phyloP scores from a whole-genome alignment of 2,329 filamentous ascomycete species.

The Cladophialophora exuberans region DNA sequence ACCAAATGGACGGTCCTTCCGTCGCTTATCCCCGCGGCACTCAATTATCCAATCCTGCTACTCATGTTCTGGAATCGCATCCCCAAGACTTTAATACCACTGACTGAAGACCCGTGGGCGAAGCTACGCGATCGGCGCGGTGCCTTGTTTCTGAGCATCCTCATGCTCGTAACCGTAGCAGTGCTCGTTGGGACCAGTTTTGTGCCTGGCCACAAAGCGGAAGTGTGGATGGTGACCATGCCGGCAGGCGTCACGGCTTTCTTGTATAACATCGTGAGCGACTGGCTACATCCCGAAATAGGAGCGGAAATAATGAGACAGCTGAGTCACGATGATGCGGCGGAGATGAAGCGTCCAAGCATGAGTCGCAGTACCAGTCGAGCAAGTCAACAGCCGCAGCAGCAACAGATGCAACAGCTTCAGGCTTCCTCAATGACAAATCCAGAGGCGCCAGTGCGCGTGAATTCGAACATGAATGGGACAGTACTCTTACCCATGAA shows the following conservation, averaged over 20 bases:
- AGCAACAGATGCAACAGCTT: too few relatives aligned
- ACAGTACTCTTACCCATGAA: too few relatives aligned
- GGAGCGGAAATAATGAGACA: constrained; percentile 3
- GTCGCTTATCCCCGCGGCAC: constrained; percentile 30
- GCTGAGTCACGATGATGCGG: constrained; percentile 19
- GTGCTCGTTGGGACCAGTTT: constrained; percentile 35
- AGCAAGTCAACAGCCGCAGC: too few relatives aligned
- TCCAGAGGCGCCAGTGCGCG: too few relatives aligned
- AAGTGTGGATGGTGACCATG: constrained; percentile 35
- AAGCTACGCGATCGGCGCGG: constrained; percentile 31
- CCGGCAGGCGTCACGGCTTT: constrained; percentile 32
- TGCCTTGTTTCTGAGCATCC: constrained; percentile 29
- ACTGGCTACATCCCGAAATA: constrained; percentile 21
- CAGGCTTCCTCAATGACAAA: too few relatives aligned
- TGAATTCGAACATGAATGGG: too few relatives aligned
- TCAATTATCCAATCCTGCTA: constrained; percentile 32
- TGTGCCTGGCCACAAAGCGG: constrained; percentile 30
- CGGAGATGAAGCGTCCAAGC: too few relatives aligned
- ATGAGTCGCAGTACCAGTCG: too few relatives aligned
- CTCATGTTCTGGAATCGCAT: constrained; percentile 34
- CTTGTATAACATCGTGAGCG: constrained; percentile 29
- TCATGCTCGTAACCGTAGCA: constrained; percentile 33
- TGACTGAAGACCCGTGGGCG: constrained; percentile 32
- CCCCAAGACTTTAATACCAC: constrained; percentile 29
- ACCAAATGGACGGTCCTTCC: constrained; percentile 35